These are phyloP conservation scores for Aspergillus nidulans DNA, from an alignment of 495 filamentous ascomycete genomes.

Conservation along the genomic window DNA sequence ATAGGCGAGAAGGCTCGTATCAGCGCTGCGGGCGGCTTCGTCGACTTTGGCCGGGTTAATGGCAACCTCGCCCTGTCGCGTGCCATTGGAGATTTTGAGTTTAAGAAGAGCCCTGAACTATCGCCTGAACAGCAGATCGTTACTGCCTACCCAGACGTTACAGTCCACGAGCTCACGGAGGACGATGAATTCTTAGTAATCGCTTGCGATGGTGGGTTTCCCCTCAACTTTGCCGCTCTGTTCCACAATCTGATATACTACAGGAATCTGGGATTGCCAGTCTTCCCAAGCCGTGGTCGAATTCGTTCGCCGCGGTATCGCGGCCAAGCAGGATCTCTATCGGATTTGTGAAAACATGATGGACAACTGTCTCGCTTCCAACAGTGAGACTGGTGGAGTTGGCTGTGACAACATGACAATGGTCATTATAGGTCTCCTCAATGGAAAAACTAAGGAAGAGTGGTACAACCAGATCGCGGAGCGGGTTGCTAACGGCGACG, in stretches of 20 bases:
- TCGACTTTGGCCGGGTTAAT: constrained; percentile 97
- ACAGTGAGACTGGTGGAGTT: constrained; percentile 95
- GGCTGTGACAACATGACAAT: constrained; percentile 99
- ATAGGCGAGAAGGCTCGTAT: constrained; percentile 94
- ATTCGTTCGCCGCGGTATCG: constrained; percentile 93
- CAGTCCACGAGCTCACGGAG: constrained; percentile 78
- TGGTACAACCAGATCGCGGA: constrained; percentile 96
- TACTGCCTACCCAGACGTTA: constrained; percentile 92
- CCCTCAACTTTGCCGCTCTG: neutral
- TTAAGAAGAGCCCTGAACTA: constrained; percentile 97
- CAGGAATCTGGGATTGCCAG: constrained; percentile 99
- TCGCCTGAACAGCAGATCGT: constrained; percentile 97
- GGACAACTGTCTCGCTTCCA: constrained; percentile 97
- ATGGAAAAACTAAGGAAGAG: constrained; percentile 88
- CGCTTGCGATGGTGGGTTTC: constrained; percentile 83
- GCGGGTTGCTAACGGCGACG: constrained; percentile 93
- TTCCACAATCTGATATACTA: constrained; percentile 1
- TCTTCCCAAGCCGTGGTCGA: constrained; percentile 96
- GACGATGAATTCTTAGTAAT: constrained; percentile 97
- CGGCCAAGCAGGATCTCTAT: constrained; percentile 86
- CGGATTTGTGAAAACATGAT: constrained; percentile 99
- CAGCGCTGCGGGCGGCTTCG: constrained; percentile 91
- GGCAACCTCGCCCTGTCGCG: constrained; percentile 96
- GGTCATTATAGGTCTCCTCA: constrained; percentile 81
- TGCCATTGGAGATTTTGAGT: constrained; percentile 98